Percentiles rank a stretch among this genome's conserved stretches.
Evolutionary conservation across 1,139 yeast genomes (phyloP).

Genomic region (Zygosaccharomyces sapae): DNA sequence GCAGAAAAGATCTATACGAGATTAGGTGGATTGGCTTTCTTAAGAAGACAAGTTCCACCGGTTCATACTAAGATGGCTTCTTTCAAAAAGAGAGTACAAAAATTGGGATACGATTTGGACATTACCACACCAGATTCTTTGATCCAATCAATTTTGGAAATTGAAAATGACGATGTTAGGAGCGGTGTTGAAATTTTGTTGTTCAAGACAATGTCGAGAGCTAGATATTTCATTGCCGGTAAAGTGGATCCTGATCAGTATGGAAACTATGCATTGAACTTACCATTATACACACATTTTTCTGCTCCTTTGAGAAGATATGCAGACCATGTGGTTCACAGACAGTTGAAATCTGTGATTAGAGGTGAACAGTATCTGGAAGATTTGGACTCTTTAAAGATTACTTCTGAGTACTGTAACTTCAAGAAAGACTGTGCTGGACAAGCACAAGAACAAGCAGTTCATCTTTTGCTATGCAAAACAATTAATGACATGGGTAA

Average conservation of each 20-base stretch:
- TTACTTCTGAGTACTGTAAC: constrained; percentile 86
- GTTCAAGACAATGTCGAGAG: constrained; percentile 81
- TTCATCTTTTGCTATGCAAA: constrained; percentile 80
- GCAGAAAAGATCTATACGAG: constrained; percentile 77
- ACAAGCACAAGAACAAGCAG: constrained; percentile 91
- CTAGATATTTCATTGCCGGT: constrained; percentile 85
- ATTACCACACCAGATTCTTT: constrained; percentile 70
- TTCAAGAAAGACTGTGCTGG: constrained; percentile 94
- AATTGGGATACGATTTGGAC: constrained; percentile 60
- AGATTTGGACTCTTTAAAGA: constrained; percentile 70
- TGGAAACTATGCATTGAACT: constrained; percentile 74
- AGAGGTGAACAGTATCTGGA: constrained; percentile 40
- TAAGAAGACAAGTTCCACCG: constrained; percentile 87
- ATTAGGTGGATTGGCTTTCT: constrained; percentile 73
- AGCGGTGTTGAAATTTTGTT: constrained; percentile 75
- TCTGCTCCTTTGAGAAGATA: constrained; percentile 90
- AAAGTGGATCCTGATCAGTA: constrained; percentile 75
- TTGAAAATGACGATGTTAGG: constrained; percentile 61
- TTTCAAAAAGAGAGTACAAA: constrained; percentile 59
- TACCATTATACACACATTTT: constrained; percentile 88
- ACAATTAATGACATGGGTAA: constrained; percentile 76
- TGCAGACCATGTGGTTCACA: constrained; percentile 87
- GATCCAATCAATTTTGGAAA: constrained; percentile 62
- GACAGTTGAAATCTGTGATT: constrained; percentile 75
- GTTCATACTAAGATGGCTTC: constrained; percentile 77